Evolutionary conservation across 2,329 filamentous ascomycete genomes (phyloP), one percentile per base, ranked within the genome.

Genomic region (Dothistroma septosporum): DNA sequence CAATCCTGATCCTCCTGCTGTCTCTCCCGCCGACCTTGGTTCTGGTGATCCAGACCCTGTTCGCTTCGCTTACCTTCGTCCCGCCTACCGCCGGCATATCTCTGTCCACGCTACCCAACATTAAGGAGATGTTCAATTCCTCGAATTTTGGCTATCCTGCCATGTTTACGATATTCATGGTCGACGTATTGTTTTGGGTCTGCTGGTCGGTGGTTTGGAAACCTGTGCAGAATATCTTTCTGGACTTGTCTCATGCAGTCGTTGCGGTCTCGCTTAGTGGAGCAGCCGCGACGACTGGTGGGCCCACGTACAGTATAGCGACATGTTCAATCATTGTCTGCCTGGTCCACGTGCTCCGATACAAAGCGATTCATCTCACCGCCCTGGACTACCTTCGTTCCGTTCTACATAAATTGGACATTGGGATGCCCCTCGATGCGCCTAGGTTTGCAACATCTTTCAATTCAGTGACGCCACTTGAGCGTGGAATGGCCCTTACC

Each of bases 1-100:
- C 93, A 74, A 96, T 97, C 72, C 86, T 97, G 75, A 96, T 97
- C 77, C 90, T 97, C 70, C 85, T 97, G 68, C 89, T 97, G 77
- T 92, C 96, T 74, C 86, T 97, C 10, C 92, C 93, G 32, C 91
- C 92, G 22, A 87, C 93, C 70, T 87, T 93, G 61, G 83, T 97
- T 70, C 93, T 92, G 65, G 82, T 91, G 75, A 91, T 96, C 71
- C 95, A 97, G 76, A 88, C 92, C 73, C 84, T 96, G 67, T 97
- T 97, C 77, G 92, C 93, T 68, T 88, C 92, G 66, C 84, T 97
- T 73, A 97, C 92, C 53, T 95, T 97, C 73, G 91, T 96, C 64
- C 90, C 92, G 50, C 90, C 91, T 19, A 77, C 78, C 63, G 88
- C 87, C 56, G 89, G 89, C 72, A 87, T 91, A 62, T 74, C 73